phyloP scores from a whole-genome alignment of 352 stramenopile species.

The Pythium oligandrum region DNA sequence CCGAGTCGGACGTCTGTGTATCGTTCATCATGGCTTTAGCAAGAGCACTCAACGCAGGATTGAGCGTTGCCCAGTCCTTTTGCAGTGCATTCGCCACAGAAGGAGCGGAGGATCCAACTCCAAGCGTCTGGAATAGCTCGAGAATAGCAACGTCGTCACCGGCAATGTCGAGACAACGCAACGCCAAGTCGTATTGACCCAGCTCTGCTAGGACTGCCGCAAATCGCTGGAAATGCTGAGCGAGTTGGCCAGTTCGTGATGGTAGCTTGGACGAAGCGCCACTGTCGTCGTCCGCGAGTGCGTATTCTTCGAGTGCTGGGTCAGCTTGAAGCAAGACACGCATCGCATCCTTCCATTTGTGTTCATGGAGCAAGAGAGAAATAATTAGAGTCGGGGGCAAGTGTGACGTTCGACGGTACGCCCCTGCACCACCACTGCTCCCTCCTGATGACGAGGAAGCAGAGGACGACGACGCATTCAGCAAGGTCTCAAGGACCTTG shows the following conservation, averaged over 20 bases:
- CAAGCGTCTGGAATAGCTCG: constrained; percentile 33
- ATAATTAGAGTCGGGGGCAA: constrained; percentile 32
- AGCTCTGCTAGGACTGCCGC: constrained; percentile 39
- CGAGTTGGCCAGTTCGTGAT: constrained; percentile 36
- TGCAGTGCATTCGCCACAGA: constrained; percentile 33
- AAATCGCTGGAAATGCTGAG: constrained; percentile 37
- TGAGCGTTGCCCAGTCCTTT: constrained; percentile 52
- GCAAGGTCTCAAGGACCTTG: constrained; percentile 34
- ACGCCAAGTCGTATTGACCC: constrained; percentile 45
- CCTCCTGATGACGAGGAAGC: not conserved
- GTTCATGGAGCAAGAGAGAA: constrained; percentile 46
- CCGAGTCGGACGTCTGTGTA: constrained; percentile 11
- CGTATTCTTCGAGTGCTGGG: constrained; percentile 65
- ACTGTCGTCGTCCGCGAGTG: constrained; percentile 36
- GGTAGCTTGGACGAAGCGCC: constrained; percentile 44
- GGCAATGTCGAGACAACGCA: constrained; percentile 64
- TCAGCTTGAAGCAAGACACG: constrained; percentile 43
- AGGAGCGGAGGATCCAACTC: constrained; percentile 7
- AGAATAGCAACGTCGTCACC: constrained; percentile 65
- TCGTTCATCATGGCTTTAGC: constrained; percentile 18
- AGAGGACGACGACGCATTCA: constrained; percentile 16
- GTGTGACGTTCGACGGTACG: constrained; percentile 38
- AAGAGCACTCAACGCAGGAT: constrained; percentile 41
- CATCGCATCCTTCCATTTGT: constrained; percentile 55
- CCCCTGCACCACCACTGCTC: constrained; percentile 11